Percentiles rank a stretch among this genome's conserved stretches.
Conservation (phyloP, 176 grass and related monocot genomes). For the Avena sativa region DNA sequence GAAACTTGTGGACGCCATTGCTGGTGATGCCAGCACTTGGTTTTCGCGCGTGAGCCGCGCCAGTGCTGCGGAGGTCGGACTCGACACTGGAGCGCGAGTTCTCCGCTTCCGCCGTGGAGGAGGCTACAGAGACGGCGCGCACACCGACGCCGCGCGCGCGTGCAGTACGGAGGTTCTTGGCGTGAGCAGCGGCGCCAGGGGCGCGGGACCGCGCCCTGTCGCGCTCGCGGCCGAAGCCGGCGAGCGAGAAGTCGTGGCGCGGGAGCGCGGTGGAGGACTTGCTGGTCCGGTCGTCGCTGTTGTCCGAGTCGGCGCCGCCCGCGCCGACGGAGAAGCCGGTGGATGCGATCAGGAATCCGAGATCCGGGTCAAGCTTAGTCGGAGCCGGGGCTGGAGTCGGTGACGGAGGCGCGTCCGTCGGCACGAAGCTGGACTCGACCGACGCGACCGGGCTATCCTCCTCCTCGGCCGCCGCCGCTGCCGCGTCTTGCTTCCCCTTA, state of each 20-base stretch:
- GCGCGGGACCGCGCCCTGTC: slow-evolving; percentile 51
- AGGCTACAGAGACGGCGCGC: background rate
- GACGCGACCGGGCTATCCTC: slow-evolving; percentile 77
- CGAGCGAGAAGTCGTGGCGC: slow-evolving; percentile 55
- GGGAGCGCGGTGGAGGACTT: slow-evolving; percentile 62
- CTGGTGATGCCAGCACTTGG: slow-evolving; percentile 37
- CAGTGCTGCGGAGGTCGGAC: slow-evolving; percentile 51
- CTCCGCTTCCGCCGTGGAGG: slow-evolving; percentile 56
- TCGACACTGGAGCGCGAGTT: slow-evolving; percentile 78
- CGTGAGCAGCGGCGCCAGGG: slow-evolving; percentile 26
- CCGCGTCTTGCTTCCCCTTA: slow-evolving; percentile 49
- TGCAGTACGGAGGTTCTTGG: slow-evolving; percentile 43
- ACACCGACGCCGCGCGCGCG: slow-evolving; percentile 32
- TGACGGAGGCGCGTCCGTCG: slow-evolving; percentile 32
- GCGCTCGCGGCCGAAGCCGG: slow-evolving; percentile 49
- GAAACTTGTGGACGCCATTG: slow-evolving; percentile 66
- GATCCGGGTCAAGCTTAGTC: slow-evolving; percentile 52
- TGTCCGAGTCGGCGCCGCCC: slow-evolving; percentile 72
- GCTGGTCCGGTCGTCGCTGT: slow-evolving; percentile 88
- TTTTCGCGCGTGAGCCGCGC: slow-evolving; percentile 17
- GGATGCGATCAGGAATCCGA: slow-evolving; percentile 57
- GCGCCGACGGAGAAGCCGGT: slow-evolving; percentile 78
- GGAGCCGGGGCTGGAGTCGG: slow-evolving; percentile 38
- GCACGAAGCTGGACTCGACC: slow-evolving; percentile 58
- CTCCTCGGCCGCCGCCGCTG: slow-evolving; percentile 30